These are phyloP conservation scores for Saccharomycopsis malanga DNA, from an alignment of 805 yeast genomes.

Conservation along the genomic window DNA sequence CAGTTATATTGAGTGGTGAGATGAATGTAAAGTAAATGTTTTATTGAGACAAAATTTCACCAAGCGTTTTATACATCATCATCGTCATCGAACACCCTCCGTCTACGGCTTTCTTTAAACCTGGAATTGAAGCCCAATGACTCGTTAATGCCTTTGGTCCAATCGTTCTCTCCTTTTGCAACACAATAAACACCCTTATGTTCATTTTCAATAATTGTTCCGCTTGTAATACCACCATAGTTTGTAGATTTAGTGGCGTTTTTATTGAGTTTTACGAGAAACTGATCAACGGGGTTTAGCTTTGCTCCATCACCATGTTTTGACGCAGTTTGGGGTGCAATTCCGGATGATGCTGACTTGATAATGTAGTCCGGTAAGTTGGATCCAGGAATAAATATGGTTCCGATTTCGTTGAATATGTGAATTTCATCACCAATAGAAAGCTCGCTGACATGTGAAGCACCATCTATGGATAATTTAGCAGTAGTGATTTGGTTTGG, in stretches of 20 bases:
- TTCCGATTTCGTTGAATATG: conserved; percentile 58
- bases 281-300: too few relatives aligned
- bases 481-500: conserved; percentile 27
- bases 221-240: conserved; percentile 23
- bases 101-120: conserved; percentile 43
- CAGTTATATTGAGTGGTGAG: too few relatives aligned
- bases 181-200: conserved; percentile 78
- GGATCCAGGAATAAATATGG: conserved; percentile 47
- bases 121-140: conserved; percentile 82
- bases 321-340: not conserved
- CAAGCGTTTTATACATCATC: too few relatives aligned
- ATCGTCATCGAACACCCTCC: not conserved
- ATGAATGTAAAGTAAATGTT: too few relatives aligned
- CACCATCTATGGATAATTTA: conserved; percentile 77
- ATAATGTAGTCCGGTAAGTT: conserved; percentile 23
- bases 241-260: not conserved
- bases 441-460: conserved; percentile 55
- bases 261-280: not conserved
- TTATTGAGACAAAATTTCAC: too few relatives aligned
- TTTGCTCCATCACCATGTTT: too few relatives aligned
- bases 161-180: conserved; percentile 74
- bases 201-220: conserved; percentile 23
- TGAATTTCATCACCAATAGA: conserved; percentile 74
- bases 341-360: conserved; percentile 6
- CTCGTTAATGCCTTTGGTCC: conserved; percentile 88